These are phyloP conservation scores for Neoarthrinium moseri DNA, from an alignment of 2,329 filamentous ascomycete species.

Conservation along the genomic window DNA sequence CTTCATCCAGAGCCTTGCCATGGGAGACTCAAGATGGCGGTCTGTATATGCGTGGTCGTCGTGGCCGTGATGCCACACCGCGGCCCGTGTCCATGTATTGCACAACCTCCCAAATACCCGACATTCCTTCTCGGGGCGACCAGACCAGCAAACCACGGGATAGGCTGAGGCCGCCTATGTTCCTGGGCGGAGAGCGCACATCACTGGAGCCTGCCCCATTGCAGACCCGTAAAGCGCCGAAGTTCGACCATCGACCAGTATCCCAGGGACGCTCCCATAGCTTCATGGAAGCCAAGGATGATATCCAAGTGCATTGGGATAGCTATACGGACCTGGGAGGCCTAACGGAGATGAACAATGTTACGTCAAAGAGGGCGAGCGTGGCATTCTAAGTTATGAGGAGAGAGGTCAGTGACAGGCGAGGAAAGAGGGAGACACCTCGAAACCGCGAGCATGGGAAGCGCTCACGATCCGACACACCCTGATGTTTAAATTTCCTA, in stretches of 20 bases:
- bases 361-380: neutral
- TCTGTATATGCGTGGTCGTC: neutral
- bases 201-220: conserved; percentile 14
- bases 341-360: conserved; percentile 29
- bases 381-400: neutral
- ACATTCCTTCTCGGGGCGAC: conserved; percentile 3
- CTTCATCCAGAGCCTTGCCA: neutral
- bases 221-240: conserved; percentile 14
- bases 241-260: neutral
- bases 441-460: too few relatives aligned
- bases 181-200: conserved; percentile 3
- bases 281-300: conserved; percentile 9
- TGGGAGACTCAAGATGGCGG: conserved; percentile 3
- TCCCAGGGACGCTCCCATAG: neutral
- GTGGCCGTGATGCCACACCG: neutral
- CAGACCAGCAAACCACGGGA: conserved; percentile 1
- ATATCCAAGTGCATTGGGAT: conserved; percentile 37
- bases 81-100: conserved; percentile 1
- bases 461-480: too few relatives aligned
- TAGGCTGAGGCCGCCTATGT: conserved; percentile 12
- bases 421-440: too few relatives aligned
- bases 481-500: too few relatives aligned
- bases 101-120: neutral
- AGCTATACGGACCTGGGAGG: conserved; percentile 47
- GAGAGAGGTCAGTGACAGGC: too few relatives aligned